Percentiles rank a stretch among this genome's conserved stretches.
phyloP scores from a whole-genome alignment of 2,329 filamentous ascomycete species.

The Biscogniauxia sp. region DNA sequence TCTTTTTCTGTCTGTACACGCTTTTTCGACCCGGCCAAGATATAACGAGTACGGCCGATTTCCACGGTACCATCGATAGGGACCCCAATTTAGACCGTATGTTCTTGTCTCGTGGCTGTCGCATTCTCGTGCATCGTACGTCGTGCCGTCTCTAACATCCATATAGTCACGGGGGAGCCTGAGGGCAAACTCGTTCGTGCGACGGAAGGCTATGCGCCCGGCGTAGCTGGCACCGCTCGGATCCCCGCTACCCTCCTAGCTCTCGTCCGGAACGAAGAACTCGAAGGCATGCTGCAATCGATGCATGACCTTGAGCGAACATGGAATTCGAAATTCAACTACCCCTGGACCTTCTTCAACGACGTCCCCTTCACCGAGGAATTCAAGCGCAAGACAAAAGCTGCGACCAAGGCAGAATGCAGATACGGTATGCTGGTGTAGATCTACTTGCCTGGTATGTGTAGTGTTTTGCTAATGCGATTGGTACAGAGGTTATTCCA shows the following conservation, averaged over 20 bases:
- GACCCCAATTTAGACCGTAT: conserved; percentile 88
- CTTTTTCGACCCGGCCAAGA: conserved; percentile 57
- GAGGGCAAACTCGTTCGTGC: conserved; percentile 71
- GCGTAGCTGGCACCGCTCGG: conserved; percentile 72
- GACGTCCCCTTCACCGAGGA: conserved; percentile 90
- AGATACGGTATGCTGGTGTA: conserved; percentile 64
- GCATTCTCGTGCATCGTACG: not conserved
- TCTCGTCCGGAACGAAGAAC: conserved; percentile 88
- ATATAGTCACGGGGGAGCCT: conserved; percentile 76
- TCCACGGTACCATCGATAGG: conserved; percentile 49
- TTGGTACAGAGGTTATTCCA: conserved; percentile 74
- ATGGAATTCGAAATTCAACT: conserved; percentile 99
- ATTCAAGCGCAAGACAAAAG: conserved; percentile 80
- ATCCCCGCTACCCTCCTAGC: conserved; percentile 92
- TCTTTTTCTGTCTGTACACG: conserved; percentile 76
- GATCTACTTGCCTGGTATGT: not conserved
- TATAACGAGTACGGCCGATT: conserved; percentile 38
- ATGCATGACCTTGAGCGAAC: conserved; percentile 92
- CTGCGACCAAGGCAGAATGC: conserved; percentile 83
- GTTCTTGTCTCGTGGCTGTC: conserved; percentile 29
- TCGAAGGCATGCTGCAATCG: conserved; percentile 77
- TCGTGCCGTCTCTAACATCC: conserved; percentile 6
- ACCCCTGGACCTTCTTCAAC: conserved; percentile 99
- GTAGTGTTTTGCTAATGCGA: conserved; percentile 26
- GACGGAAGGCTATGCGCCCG: conserved; percentile 73